Evolutionary conservation across 1,284 basidiomycete species (phyloP).

Genomic region (Mrakiaceae sp.): DNA sequence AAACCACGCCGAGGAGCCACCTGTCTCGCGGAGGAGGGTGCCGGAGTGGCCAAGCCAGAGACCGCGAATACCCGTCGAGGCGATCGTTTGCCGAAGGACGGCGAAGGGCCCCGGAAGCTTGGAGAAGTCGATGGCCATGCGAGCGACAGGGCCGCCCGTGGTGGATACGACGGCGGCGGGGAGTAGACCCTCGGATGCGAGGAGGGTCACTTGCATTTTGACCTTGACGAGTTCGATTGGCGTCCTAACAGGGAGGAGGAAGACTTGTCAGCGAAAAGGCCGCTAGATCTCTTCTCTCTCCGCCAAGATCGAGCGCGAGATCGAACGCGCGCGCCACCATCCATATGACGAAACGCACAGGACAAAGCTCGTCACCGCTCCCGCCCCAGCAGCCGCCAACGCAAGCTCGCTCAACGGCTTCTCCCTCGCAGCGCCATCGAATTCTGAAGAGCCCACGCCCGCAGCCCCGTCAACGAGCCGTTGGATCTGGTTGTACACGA

Average conservation of each 20-base stretch:
- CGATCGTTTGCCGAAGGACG: slow-evolving; percentile 54
- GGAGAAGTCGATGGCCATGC: slow-evolving; percentile 14
- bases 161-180: slow-evolving; percentile 19
- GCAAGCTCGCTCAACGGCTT: slow-evolving; percentile 45
- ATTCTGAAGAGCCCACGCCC: too few relatives aligned
- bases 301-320: not conserved
- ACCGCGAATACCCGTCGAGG: slow-evolving; percentile 56
- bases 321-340: slow-evolving; percentile 27
- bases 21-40: slow-evolving; percentile 75
- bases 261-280: not conserved
- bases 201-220: slow-evolving; percentile 90
- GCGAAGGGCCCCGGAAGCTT: slow-evolving; percentile 52
- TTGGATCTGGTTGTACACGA: slow-evolving; percentile 76
- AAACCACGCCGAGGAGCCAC: slow-evolving; percentile 81
- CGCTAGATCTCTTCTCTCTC: not conserved
- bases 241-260: slow-evolving; percentile 43
- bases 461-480: slow-evolving; percentile 39
- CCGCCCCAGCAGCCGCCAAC: slow-evolving; percentile 66
- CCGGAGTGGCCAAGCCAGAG: slow-evolving; percentile 82
- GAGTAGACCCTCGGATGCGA: slow-evolving; percentile 38
- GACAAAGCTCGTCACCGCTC: slow-evolving; percentile 68
- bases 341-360: slow-evolving; percentile 38
- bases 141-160: slow-evolving; percentile 4
- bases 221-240: slow-evolving; percentile 88
- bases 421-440: slow-evolving; percentile 9